Conservation (phyloP, 129 eudicot species). For the Flaveria linearis region DNA sequence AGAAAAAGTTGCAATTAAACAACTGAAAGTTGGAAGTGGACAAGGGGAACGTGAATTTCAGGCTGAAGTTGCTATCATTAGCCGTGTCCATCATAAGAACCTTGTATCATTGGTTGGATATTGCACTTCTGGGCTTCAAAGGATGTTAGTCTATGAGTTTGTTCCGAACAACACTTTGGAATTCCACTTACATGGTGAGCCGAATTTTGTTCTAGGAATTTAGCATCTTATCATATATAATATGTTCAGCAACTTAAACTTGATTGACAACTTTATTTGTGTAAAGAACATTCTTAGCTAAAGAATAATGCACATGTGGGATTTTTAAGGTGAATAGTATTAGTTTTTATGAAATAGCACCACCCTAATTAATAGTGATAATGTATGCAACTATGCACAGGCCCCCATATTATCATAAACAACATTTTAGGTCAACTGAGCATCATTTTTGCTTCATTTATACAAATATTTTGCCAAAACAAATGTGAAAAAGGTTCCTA, state of each 20-base stretch:
- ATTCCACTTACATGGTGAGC: conserved; percentile 79
- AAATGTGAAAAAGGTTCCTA: neutral
- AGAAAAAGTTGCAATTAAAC: conserved; percentile 75
- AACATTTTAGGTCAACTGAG: neutral
- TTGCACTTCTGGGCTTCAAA: conserved; percentile 67
- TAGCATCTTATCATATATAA: neutral
- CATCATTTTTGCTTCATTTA: neutral
- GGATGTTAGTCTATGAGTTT: conserved; percentile 79
- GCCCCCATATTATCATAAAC: neutral
- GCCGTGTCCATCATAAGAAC: conserved; percentile 75
- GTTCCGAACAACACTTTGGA: conserved; percentile 82
- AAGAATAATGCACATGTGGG: neutral
- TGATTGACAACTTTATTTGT: conserved; percentile 7
- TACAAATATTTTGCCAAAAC: neutral
- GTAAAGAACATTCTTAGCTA: neutral
- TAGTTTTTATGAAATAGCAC: conserved; percentile 10
- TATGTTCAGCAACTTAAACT: conserved; percentile 11
- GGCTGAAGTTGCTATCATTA: conserved; percentile 84
- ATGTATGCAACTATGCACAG: neutral
- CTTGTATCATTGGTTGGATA: conserved; percentile 84
- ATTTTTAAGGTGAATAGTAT: neutral
- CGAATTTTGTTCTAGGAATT: conserved; percentile 12
- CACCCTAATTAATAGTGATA: neutral
- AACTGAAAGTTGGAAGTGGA: conserved; percentile 78
- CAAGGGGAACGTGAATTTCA: conserved; percentile 99